These are phyloP conservation scores for Penicillium coffeae DNA, from an alignment of 495 filamentous ascomycete genomes.

Conservation along the genomic window DNA sequence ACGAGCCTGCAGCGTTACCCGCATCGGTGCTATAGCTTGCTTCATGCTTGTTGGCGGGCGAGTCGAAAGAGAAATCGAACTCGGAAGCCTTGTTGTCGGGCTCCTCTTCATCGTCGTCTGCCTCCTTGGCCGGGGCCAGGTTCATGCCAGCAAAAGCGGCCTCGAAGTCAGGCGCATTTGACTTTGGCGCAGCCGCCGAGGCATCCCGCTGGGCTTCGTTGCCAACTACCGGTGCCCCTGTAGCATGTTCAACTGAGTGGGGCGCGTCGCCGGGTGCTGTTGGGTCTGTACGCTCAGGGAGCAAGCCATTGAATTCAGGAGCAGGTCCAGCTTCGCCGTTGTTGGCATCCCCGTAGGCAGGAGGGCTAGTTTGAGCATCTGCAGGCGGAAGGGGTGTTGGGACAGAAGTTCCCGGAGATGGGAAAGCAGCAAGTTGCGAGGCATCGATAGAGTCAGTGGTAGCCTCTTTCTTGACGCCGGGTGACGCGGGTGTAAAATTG, in stretches of 20 bases:
- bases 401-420: constrained; percentile 27
- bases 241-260: constrained; percentile 40
- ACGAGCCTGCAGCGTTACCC: constrained; percentile 17
- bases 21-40: constrained; percentile 17
- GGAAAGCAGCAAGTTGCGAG: constrained; percentile 41
- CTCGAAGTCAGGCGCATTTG: constrained; percentile 66
- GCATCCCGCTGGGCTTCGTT: constrained; percentile 31
- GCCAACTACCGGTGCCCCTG: constrained; percentile 40
- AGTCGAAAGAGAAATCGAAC: constrained; percentile 67
- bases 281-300: constrained; percentile 63
- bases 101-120: constrained; percentile 75
- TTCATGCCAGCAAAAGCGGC: constrained; percentile 83
- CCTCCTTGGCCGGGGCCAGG: constrained; percentile 57
- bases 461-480: constrained; percentile 28
- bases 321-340: constrained; percentile 28
- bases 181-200: constrained; percentile 25
- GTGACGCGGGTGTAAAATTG: constrained; percentile 75
- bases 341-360: constrained; percentile 52
- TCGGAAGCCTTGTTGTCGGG: constrained; percentile 50
- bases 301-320: constrained; percentile 58
- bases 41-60: constrained; percentile 30
- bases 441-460: constrained; percentile 33
- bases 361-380: constrained; percentile 61
- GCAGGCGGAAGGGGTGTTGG: constrained; percentile 42
- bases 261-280: constrained; percentile 48